phyloP scores from a whole-genome alignment of 2,329 filamentous ascomycete genomes.

The Cryphonectria japonica region DNA sequence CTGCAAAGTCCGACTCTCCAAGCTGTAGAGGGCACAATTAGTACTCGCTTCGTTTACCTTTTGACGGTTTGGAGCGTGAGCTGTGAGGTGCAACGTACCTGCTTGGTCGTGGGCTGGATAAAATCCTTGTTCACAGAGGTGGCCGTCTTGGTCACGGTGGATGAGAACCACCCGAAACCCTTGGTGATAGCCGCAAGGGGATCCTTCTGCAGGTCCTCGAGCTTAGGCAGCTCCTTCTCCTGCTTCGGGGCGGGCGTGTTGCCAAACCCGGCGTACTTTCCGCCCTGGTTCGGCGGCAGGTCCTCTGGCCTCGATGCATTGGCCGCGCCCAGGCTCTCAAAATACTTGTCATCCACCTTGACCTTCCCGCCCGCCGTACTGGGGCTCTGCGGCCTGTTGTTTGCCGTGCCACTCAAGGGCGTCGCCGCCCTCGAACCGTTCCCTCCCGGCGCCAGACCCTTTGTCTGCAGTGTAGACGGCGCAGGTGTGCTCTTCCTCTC shows the following conservation, averaged over 20 bases:
- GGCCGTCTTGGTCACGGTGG: constrained; percentile 84
- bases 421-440: constrained; percentile 26
- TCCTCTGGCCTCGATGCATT: constrained; percentile 77
- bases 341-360: constrained; percentile 84
- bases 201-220: constrained; percentile 92
- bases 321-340: constrained; percentile 79
- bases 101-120: constrained; percentile 89
- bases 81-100: constrained; percentile 57
- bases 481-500: constrained; percentile 53
- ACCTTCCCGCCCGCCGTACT: constrained; percentile 50
- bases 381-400: constrained; percentile 45
- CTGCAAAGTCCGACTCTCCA: constrained; percentile 77
- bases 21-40: constrained; percentile 54
- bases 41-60: background rate
- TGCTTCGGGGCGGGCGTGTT: constrained; percentile 65
- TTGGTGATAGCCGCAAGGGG: constrained; percentile 87
- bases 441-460: constrained; percentile 15
- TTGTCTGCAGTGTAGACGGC: constrained; percentile 24
- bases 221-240: constrained; percentile 58
- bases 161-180: constrained; percentile 92
- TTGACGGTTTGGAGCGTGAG: constrained; percentile 1
- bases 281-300: constrained; percentile 85
- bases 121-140: constrained; percentile 90
- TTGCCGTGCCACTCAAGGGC: constrained; percentile 44
- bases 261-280: constrained; percentile 91